Conservation (phyloP, 257 asterid species). For the Phtheirospermum japonicum region DNA sequence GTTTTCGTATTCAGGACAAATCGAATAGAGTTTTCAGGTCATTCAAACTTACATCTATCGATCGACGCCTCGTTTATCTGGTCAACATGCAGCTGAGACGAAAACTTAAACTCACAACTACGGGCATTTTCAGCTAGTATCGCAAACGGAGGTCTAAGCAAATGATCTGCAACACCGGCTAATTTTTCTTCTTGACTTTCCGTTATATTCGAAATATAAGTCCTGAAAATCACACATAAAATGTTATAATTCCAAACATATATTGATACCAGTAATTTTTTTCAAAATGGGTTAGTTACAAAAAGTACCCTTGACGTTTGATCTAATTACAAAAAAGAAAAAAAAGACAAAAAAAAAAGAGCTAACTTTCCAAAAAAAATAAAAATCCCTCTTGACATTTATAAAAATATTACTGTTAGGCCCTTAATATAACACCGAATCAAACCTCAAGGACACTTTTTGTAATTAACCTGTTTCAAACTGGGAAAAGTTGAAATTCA, state of each 20-base stretch:
- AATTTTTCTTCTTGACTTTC: constrained; percentile 43
- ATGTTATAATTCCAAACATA: constrained; percentile 16
- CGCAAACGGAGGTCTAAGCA: constrained; percentile 68
- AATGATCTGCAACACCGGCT: constrained; percentile 40
- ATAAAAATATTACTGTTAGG: too few relatives aligned
- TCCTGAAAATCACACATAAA: constrained; percentile 39
- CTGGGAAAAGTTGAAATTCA: constrained; percentile 1
- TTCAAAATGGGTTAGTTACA: constrained; percentile 1
- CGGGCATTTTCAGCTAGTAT: constrained; percentile 53
- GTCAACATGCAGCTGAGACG: constrained; percentile 35
- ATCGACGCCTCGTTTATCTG: constrained; percentile 35
- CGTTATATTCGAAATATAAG: constrained; percentile 34
- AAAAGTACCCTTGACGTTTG: too few relatives aligned
- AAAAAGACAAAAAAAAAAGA: too few relatives aligned
- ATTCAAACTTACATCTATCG: constrained; percentile 40
- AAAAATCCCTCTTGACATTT: too few relatives aligned
- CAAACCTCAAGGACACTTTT: too few relatives aligned
- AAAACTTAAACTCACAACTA: constrained; percentile 35
- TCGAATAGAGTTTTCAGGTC: constrained; percentile 12
- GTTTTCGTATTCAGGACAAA: constrained; percentile 16
- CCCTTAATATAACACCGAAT: too few relatives aligned
- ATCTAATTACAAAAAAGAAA: too few relatives aligned
- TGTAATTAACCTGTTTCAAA: too few relatives aligned
- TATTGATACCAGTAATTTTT: constrained; percentile 4
- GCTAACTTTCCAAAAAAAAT: too few relatives aligned